Percentiles rank a stretch among this genome's conserved stretches.
Evolutionary conservation across 495 filamentous ascomycete species (phyloP).

Genomic region (Daldinia bambusicola): DNA sequence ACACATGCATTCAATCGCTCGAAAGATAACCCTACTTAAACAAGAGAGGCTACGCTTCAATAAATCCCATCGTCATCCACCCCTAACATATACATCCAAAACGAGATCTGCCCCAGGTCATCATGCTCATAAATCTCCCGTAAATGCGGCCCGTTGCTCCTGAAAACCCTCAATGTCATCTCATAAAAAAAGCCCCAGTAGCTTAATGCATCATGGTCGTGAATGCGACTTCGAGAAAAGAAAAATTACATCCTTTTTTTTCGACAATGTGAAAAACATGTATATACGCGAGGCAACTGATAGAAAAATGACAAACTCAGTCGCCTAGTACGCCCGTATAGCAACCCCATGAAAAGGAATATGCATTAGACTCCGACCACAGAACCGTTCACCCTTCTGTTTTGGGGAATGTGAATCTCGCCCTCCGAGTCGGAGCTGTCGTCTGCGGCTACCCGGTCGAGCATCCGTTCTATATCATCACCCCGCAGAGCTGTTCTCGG

Average conservation of each 20-base stretch:
- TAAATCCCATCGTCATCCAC: slow-evolving; percentile 5
- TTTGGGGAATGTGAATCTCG: slow-evolving; percentile 57
- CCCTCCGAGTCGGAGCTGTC: slow-evolving; percentile 61
- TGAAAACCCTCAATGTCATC: slow-evolving; percentile 27
- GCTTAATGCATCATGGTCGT: slow-evolving; percentile 39
- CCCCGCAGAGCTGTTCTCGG: slow-evolving; percentile 52
- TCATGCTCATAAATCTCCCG: slow-evolving; percentile 43
- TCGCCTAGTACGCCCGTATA: slow-evolving; percentile 3
- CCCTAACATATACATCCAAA: slow-evolving; percentile 35
- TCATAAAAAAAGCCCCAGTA: slow-evolving; percentile 32
- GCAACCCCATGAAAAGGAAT: neutral
- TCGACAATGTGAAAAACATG: slow-evolving; percentile 22
- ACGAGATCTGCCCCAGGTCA: slow-evolving; percentile 26
- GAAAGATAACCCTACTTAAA: slow-evolving; percentile 10
- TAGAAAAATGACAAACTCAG: slow-evolving; percentile 19
- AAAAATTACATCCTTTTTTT: slow-evolving; percentile 23
- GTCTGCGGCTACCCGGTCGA: slow-evolving; percentile 54
- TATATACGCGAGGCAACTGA: slow-evolving; percentile 18
- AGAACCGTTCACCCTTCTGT: slow-evolving; percentile 41
- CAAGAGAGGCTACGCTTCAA: slow-evolving; percentile 14
- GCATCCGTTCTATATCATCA: slow-evolving; percentile 60
- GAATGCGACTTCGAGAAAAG: slow-evolving; percentile 32
- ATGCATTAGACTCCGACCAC: slow-evolving; percentile 35
- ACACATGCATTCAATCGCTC: slow-evolving; percentile 30
- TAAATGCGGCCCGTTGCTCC: slow-evolving; percentile 42